These are phyloP conservation scores for Aspergillus candidus DNA, from an alignment of 2,329 filamentous ascomycete species.

Conservation along the genomic window DNA sequence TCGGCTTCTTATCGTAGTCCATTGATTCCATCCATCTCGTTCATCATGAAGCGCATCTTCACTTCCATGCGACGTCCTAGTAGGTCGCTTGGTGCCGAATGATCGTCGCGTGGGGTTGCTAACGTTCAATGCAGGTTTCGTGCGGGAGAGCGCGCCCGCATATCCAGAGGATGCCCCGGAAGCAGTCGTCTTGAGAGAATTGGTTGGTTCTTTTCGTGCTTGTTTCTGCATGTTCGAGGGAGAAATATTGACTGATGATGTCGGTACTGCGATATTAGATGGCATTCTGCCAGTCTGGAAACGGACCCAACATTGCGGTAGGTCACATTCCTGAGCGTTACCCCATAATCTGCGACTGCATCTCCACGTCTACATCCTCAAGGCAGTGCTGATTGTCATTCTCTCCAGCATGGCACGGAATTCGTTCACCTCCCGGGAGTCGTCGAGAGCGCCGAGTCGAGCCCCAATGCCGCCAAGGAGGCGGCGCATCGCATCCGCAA, in stretches of 20 bases:
- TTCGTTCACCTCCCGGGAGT: conserved; percentile 88
- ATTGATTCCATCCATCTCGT: not conserved
- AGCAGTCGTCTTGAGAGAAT: conserved; percentile 33
- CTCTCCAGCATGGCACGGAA: conserved; percentile 63
- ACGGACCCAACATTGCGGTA: conserved; percentile 52
- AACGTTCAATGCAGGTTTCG: conserved; percentile 17
- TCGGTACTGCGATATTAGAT: conserved; percentile 44
- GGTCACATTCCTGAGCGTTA: conserved; percentile 1
- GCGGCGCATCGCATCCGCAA: conserved; percentile 76
- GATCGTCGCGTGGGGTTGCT: no score
- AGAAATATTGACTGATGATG: conserved; percentile 1
- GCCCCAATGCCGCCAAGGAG: conserved; percentile 74
- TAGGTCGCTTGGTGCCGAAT: conserved; percentile 12
- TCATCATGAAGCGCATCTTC: conserved; percentile 34
- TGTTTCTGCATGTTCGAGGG: not conserved
- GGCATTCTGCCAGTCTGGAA: conserved; percentile 72
- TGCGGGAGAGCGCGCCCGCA: conserved; percentile 15
- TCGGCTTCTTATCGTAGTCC: not conserved
- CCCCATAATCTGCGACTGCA: conserved; percentile 5
- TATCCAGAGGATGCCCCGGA: conserved; percentile 36
- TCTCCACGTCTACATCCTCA: not conserved
- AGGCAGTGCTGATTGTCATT: not conserved
- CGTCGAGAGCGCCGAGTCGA: conserved; percentile 91
- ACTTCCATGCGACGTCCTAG: conserved; percentile 28
- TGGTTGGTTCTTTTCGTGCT: conserved; percentile 26